Evolutionary conservation across 139 green algal genomes (phyloP).

Genomic region (Coelastrella sp.): DNA sequence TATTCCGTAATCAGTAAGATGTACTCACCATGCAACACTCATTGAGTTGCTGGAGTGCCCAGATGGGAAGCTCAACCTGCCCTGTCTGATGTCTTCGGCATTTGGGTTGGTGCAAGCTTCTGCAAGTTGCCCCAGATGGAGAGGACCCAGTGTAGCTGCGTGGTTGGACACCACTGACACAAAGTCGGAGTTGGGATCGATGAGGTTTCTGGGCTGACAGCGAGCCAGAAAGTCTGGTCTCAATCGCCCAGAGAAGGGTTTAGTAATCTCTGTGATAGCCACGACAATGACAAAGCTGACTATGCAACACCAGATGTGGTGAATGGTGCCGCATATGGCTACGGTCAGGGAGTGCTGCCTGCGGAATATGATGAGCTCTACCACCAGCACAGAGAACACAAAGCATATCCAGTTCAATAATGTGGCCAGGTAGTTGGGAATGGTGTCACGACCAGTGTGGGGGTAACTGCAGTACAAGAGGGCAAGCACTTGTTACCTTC

Average conservation of each 20-base stretch:
- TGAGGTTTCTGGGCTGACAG: neutral
- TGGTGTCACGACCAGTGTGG: constrained; percentile 13
- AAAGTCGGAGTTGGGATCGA: neutral
- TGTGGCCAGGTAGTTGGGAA: constrained; percentile 15
- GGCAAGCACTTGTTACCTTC: too few species aligned
- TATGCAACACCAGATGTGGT: constrained; percentile 19
- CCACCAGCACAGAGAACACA: neutral
- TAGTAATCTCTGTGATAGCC: constrained; percentile 17
- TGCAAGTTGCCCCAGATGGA: constrained; percentile 4
- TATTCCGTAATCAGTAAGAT: too few species aligned
- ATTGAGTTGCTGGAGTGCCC: constrained; percentile 44
- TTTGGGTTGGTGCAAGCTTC: neutral
- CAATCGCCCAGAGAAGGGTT: constrained; percentile 17
- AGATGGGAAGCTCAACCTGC: constrained; percentile 38
- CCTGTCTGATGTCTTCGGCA: neutral
- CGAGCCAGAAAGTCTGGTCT: constrained; percentile 38
- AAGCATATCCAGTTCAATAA: constrained; percentile 26
- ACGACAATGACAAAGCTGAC: constrained; percentile 35
- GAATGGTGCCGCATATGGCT: neutral
- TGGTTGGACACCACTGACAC: neutral
- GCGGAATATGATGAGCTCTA: constrained; percentile 34
- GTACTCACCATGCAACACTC: constrained; percentile 32
- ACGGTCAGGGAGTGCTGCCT: constrained; percentile 29
- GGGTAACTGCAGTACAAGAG: constrained; percentile 20
- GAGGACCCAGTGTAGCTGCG: neutral